phyloP scores from a whole-genome alignment of 2,329 filamentous ascomycete species.

The Colletotrichum sp. region DNA sequence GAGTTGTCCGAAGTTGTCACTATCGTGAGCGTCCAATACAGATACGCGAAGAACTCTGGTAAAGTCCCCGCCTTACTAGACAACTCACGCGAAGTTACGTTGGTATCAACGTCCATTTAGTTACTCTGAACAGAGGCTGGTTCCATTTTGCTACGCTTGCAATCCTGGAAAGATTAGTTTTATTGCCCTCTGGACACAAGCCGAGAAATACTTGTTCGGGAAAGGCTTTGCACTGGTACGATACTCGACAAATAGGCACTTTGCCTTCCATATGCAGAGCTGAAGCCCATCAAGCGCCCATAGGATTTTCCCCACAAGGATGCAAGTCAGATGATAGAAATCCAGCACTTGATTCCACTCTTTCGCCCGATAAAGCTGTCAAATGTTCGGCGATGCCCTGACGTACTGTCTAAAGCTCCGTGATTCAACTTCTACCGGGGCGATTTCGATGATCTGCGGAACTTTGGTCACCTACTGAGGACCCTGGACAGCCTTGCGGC shows the following conservation, averaged over 20 bases:
- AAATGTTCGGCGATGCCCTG: not conserved
- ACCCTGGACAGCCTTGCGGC: not conserved
- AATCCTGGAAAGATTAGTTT: not conserved
- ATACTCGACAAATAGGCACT: not conserved
- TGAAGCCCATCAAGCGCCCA: not conserved
- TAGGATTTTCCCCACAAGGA: not conserved
- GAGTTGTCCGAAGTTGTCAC: not conserved
- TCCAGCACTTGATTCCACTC: not conserved
- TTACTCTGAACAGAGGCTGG: not conserved
- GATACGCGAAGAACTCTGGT: not conserved
- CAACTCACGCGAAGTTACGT: not conserved
- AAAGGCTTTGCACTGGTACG: not conserved
- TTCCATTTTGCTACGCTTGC: not conserved
- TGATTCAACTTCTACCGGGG: not conserved
- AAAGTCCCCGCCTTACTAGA: not conserved
- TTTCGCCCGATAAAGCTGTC: not conserved
- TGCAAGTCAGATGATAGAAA: not conserved
- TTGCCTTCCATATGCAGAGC: not conserved
- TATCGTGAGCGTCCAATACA: not conserved
- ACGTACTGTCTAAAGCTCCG: not conserved
- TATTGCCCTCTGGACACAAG: not conserved
- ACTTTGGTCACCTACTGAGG: not conserved
- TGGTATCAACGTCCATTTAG: not conserved
- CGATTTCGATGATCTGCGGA: not conserved
- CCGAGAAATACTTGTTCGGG: not conserved